A percentile compares a stretch with the other conserved stretches of the same genome.
phyloP scores from a whole-genome alignment of 2,329 filamentous ascomycete species.

The Blastomyces parvus region DNA sequence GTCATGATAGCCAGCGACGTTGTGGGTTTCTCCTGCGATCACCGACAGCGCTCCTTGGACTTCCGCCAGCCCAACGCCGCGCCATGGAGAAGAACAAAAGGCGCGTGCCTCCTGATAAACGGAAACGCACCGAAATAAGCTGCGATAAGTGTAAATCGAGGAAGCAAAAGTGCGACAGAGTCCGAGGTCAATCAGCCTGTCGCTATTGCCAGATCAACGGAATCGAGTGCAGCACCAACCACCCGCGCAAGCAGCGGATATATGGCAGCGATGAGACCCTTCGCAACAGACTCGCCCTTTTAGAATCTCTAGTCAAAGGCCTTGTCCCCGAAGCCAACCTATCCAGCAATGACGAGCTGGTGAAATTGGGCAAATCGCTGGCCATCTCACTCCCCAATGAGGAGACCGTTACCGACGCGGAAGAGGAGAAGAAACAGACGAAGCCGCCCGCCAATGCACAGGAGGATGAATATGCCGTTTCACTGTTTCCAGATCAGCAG shows the following conservation, averaged over 20 bases:
- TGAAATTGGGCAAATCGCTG: neutral
- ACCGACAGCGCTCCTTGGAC: no score
- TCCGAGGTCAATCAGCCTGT: neutral
- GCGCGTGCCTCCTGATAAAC: constrained; percentile 2
- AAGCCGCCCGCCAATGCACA: neutral
- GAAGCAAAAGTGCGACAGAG: constrained; percentile 5
- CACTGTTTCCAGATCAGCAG: constrained; percentile 2
- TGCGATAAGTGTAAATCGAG: constrained; percentile 4
- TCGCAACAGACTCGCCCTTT: neutral
- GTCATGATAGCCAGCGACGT: neutral
- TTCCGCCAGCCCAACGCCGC: neutral
- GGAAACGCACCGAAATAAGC: constrained; percentile 3
- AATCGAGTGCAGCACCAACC: constrained; percentile 1
- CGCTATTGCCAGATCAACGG: neutral
- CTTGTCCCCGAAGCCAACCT: neutral
- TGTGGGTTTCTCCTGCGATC: neutral
- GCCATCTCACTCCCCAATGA: neutral
- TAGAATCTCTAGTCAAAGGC: constrained; percentile 3
- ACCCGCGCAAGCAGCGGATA: constrained; percentile 1
- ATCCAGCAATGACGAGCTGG: neutral
- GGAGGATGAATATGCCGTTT: neutral
- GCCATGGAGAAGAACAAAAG: neutral
- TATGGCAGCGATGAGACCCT: constrained; percentile 6
- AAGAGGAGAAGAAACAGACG: neutral
- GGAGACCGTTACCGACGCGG: neutral